Evolutionary conservation across 106 monocot species (phyloP).

Genomic region (Posidonia australis): DNA sequence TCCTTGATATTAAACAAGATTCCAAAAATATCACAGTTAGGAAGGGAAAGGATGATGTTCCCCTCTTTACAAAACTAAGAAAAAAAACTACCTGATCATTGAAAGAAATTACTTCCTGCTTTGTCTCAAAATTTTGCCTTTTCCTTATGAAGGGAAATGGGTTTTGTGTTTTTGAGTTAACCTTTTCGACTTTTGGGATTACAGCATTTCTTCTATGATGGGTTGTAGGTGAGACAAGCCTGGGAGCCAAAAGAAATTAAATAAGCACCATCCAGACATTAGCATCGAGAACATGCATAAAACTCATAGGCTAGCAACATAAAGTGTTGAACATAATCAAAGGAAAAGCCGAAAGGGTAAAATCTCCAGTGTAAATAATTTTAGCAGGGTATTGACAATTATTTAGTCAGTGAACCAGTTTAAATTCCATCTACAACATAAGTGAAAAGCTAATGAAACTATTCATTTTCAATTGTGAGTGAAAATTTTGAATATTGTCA

Average conservation of each 20-base stretch:
- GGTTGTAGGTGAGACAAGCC: slow-evolving; percentile 16
- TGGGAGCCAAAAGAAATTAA: slow-evolving; percentile 8
- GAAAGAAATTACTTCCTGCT: slow-evolving; percentile 26
- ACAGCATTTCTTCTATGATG: slow-evolving; percentile 9
- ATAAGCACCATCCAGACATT: neutral
- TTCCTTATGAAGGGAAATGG: slow-evolving; percentile 6
- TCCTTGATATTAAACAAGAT: too few relatives aligned
- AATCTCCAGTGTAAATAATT: too few relatives aligned
- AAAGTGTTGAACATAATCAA: neutral
- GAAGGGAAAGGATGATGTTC: too few relatives aligned
- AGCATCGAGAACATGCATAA: too few relatives aligned
- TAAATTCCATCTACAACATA: too few relatives aligned
- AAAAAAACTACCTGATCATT: slow-evolving; percentile 25
- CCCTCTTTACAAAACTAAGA: too few relatives aligned
- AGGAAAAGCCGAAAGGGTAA: too few relatives aligned
- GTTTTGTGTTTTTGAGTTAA: slow-evolving; percentile 11
- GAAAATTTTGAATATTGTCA: neutral
- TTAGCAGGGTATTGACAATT: too few relatives aligned
- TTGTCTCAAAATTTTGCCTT: slow-evolving; percentile 4
- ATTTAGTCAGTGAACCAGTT: too few relatives aligned
- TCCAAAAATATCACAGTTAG: too few relatives aligned
- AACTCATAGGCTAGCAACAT: neutral
- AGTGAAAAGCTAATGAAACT: too few relatives aligned
- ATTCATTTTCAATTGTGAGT: neutral
- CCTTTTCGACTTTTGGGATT: slow-evolving; percentile 17